phyloP scores from a whole-genome alignment of 2,329 filamentous ascomycete species.

The Aureobasidium uvarum region DNA sequence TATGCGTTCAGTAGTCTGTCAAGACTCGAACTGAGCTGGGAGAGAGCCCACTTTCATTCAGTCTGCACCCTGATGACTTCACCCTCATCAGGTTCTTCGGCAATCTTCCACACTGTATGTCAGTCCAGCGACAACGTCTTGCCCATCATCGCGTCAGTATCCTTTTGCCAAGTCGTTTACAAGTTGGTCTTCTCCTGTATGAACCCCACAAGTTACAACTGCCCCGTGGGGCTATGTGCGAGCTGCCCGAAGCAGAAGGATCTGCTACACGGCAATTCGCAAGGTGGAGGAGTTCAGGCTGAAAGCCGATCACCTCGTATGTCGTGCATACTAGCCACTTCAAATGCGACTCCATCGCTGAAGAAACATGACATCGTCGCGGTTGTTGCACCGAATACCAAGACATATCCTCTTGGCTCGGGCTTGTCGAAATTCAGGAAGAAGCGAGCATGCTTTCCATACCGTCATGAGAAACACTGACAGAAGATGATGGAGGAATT shows the following conservation, averaged over 20 bases:
- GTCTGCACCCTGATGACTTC: neutral
- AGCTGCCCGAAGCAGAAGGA: neutral
- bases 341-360: neutral
- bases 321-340: conserved; percentile 11
- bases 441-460: neutral
- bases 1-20: no score
- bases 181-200: neutral
- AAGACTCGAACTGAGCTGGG: neutral
- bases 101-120: neutral
- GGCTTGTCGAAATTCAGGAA: conserved; percentile 1
- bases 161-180: neutral
- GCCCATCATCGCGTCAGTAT: neutral
- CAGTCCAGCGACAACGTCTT: neutral
- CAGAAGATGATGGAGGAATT: neutral
- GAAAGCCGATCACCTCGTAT: conserved; percentile 16
- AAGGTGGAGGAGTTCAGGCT: neutral
- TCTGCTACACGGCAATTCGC: conserved; percentile 5
- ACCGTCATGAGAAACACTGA: neutral
- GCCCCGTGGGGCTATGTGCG: neutral
- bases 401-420: conserved; percentile 3
- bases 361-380: neutral
- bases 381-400: neutral
- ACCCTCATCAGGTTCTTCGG: neutral
- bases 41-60: no score
- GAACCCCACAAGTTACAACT: neutral